phyloP scores from a whole-genome alignment of 108 stramenopile species.

The Schizochytrium sp. region DNA sequence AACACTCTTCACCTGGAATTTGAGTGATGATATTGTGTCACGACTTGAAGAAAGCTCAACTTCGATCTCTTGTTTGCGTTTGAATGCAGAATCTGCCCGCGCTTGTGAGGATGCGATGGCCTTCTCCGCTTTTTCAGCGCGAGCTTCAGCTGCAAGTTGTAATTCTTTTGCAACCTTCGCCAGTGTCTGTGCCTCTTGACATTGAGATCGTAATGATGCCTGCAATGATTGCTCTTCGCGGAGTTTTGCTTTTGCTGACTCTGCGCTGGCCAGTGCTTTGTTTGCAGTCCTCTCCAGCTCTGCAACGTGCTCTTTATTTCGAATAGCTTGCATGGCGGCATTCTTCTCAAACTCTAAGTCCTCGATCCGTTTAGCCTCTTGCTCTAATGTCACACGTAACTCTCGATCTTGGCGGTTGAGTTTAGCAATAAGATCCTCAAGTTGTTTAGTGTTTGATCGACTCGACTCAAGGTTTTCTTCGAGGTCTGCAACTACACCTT shows the following conservation, averaged over 20 bases:
- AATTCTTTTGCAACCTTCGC: not conserved
- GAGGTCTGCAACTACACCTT: not conserved
- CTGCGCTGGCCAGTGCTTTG: not conserved
- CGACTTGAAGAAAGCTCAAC: not conserved
- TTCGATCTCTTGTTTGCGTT: not conserved
- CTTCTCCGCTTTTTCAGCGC: not conserved
- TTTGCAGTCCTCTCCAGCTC: not conserved
- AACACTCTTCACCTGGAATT: not conserved
- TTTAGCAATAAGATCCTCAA: conserved; percentile 19
- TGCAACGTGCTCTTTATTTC: not conserved
- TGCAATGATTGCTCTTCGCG: conserved; percentile 10
- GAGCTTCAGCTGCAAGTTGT: not conserved
- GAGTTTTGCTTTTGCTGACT: not conserved
- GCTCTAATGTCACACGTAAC: not conserved
- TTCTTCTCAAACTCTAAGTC: conserved; percentile 44
- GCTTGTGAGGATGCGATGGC: not conserved
- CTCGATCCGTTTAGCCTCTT: conserved; percentile 26
- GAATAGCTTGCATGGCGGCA: not conserved
- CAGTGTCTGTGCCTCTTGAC: conserved; percentile 4
- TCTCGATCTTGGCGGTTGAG: conserved; percentile 36
- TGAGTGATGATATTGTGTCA: not conserved
- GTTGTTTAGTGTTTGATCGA: not conserved
- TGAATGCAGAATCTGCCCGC: not conserved
- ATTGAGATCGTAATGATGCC: not conserved
- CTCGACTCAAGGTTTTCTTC: not conserved